These are phyloP conservation scores for Cyclocybe aegerita DNA, from an alignment of 768 basidiomycete genomes.

Conservation along the genomic window DNA sequence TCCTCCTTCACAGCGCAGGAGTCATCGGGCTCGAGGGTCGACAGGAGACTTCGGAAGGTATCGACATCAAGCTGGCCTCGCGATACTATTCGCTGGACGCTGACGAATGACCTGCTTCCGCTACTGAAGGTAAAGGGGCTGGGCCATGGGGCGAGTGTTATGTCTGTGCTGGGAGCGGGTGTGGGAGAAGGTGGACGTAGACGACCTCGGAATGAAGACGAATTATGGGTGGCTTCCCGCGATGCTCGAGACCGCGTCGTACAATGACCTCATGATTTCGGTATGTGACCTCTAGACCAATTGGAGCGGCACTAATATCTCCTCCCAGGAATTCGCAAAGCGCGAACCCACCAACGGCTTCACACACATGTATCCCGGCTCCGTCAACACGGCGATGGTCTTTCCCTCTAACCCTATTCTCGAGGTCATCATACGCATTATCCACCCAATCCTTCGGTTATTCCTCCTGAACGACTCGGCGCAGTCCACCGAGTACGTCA, in stretches of 20 bases:
- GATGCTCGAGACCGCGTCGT: slow-evolving; percentile 24
- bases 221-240: slow-evolving; percentile 25
- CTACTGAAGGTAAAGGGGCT: slow-evolving; percentile 32
- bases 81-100: slow-evolving; percentile 41
- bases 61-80: slow-evolving; percentile 37
- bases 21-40: slow-evolving; percentile 28
- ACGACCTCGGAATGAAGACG: slow-evolving; percentile 40
- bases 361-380: too few species aligned
- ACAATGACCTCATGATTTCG: slow-evolving; percentile 39
- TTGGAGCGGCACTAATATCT: too few species aligned
- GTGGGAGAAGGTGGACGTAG: slow-evolving; percentile 27
- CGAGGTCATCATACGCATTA: too few species aligned
- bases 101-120: slow-evolving; percentile 38
- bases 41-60: slow-evolving; percentile 40
- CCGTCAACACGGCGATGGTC: too few species aligned
- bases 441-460: too few species aligned
- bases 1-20: slow-evolving; percentile 37
- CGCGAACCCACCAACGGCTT: too few species aligned
- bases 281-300: slow-evolving; percentile 12
- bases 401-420: too few species aligned
- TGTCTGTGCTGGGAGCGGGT: slow-evolving; percentile 33
- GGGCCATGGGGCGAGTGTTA: slow-evolving; percentile 38
- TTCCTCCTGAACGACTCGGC: too few species aligned
- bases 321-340: too few species aligned
- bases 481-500: too few species aligned